phyloP scores from a whole-genome alignment of 208 protist species.

The Angomonas ambiguus region DNA sequence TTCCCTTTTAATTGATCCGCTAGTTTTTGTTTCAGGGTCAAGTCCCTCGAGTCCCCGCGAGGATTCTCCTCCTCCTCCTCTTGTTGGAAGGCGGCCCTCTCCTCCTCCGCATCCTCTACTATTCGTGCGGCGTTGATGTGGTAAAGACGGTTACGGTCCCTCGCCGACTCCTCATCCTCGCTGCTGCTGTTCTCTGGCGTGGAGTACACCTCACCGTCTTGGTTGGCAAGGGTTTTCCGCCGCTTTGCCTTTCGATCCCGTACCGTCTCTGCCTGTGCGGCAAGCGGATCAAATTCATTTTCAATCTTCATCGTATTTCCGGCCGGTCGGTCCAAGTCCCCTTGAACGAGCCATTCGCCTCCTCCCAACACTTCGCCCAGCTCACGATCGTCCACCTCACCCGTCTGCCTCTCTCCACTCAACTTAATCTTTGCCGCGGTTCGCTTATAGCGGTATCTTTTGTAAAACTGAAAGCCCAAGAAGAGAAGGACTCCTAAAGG shows the following conservation, averaged over 20 bases:
- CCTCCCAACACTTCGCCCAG: slow-evolving; percentile 36
- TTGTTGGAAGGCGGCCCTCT: not conserved
- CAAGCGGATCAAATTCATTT: slow-evolving; percentile 62
- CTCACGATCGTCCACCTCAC: slow-evolving; percentile 47
- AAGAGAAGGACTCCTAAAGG: slow-evolving; percentile 23
- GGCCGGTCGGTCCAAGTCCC: not conserved
- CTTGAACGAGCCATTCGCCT: slow-evolving; percentile 35
- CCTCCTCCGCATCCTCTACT: not conserved
- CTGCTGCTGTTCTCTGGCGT: not conserved
- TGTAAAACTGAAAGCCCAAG: slow-evolving; percentile 24
- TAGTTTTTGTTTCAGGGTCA: not conserved
- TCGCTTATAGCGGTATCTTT: slow-evolving; percentile 28
- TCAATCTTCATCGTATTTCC: not conserved
- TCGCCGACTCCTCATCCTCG: slow-evolving; percentile 4
- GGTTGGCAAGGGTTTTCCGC: slow-evolving; percentile 18
- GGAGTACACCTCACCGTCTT: slow-evolving; percentile 8
- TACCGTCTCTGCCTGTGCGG: slow-evolving; percentile 41
- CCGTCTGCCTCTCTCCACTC: slow-evolving; percentile 32
- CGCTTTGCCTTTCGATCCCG: slow-evolving; percentile 34
- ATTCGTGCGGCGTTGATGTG: slow-evolving; percentile 2
- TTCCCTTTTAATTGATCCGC: not conserved
- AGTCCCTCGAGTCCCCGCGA: not conserved
- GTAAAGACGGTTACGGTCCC: not conserved
- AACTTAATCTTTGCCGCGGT: slow-evolving; percentile 32
- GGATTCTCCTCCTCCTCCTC: not conserved